phyloP scores from a whole-genome alignment of 495 filamentous ascomycete genomes.

The Hypoxylon fuscum region DNA sequence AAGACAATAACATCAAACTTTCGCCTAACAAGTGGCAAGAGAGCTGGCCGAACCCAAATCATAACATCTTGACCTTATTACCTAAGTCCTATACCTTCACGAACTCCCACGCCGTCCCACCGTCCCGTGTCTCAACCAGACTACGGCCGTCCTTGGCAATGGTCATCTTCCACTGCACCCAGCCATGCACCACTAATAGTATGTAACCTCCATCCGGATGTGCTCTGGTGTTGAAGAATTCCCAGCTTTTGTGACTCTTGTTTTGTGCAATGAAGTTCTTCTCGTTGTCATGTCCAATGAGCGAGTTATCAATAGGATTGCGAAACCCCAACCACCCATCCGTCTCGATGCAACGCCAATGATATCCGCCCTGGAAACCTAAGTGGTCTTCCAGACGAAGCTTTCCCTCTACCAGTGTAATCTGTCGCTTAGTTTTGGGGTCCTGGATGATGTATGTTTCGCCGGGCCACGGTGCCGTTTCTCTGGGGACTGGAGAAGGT shows the following conservation, averaged over 20 bases:
- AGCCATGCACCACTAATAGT: conserved; percentile 1
- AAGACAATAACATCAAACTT: too few species aligned
- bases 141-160: conserved; percentile 13
- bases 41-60: too few species aligned
- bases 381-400: conserved; percentile 38
- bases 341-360: conserved; percentile 52
- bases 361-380: conserved; percentile 45
- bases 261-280: conserved; percentile 10
- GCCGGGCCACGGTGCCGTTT: conserved; percentile 31
- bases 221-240: conserved; percentile 20
- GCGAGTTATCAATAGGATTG: conserved; percentile 41
- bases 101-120: conserved; percentile 27
- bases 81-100: too few species aligned
- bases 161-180: conserved; percentile 11
- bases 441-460: conserved; percentile 46
- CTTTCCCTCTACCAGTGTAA: conserved; percentile 47
- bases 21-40: too few species aligned
- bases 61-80: too few species aligned
- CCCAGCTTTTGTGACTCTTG: conserved; percentile 6
- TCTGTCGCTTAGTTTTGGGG: conserved; percentile 33
- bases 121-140: conserved; percentile 6
- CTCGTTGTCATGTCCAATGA: conserved; percentile 42
- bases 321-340: conserved; percentile 53
- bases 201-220: conserved; percentile 27
- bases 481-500: not conserved